phyloP scores from a whole-genome alignment of 352 stramenopile genomes.

The Pythium graminicola region DNA sequence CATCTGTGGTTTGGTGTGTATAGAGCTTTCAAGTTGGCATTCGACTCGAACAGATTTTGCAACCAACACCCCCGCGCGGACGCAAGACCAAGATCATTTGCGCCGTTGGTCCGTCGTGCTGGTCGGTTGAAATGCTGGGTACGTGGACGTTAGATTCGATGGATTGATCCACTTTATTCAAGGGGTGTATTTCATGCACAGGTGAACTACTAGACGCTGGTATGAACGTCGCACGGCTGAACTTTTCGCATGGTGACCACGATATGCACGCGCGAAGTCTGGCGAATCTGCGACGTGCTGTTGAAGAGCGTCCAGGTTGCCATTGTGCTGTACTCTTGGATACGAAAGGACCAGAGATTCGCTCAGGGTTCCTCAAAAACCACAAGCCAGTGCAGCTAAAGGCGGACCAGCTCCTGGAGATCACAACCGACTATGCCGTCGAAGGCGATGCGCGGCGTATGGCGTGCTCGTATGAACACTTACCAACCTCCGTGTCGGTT shows the following conservation, averaged over 20 bases:
- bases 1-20: not conserved
- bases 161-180: not conserved
- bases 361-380: constrained; percentile 79
- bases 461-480: constrained; percentile 91
- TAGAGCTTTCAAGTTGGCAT: constrained; percentile 72
- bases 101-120: constrained; percentile 96
- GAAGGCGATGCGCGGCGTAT: constrained; percentile 76
- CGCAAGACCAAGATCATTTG: constrained; percentile 99
- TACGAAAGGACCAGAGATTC: constrained; percentile 97
- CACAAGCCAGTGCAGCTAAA: constrained; percentile 66
- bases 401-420: constrained; percentile 75
- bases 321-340: constrained; percentile 94
- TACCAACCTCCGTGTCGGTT: constrained; percentile 88
- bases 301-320: constrained; percentile 57
- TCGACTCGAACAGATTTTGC: constrained; percentile 62
- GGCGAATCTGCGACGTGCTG: constrained; percentile 83
- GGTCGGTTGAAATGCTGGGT: constrained; percentile 94
- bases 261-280: constrained; percentile 87
- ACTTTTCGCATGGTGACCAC: constrained; percentile 99
- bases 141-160: constrained; percentile 10
- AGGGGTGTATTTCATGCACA: constrained; percentile 8
- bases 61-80: constrained; percentile 33
- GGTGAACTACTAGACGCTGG: constrained; percentile 77
- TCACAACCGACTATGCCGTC: constrained; percentile 87
- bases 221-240: constrained; percentile 98